Evolutionary conservation across 176 grass and related monocot species (phyloP).

Genomic region (Ananas comosus): DNA sequence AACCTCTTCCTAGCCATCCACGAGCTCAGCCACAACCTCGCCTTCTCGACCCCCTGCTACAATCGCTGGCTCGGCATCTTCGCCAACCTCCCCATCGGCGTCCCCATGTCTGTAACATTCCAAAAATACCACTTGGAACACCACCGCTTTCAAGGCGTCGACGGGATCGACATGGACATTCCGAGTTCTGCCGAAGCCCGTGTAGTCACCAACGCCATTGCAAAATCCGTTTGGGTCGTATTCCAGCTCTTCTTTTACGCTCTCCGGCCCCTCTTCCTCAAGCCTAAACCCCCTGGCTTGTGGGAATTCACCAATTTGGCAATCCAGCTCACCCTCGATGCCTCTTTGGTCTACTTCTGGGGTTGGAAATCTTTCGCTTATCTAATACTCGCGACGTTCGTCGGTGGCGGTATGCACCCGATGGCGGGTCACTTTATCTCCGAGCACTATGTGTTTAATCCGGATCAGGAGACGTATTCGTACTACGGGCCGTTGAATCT

Average conservation of each 20-base stretch:
- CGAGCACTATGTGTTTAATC: conserved; percentile 85
- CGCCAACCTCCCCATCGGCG: conserved; percentile 81
- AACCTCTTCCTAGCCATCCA: conserved; percentile 96
- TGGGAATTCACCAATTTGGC: conserved; percentile 84
- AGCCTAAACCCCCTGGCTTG: conserved; percentile 68
- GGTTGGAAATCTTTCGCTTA: conserved; percentile 70
- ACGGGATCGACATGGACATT: conserved; percentile 88
- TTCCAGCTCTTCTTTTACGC: conserved; percentile 93
- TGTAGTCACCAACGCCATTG: conserved; percentile 33
- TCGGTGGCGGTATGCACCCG: conserved; percentile 91
- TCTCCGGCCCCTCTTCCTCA: conserved; percentile 64
- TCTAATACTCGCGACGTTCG: conserved; percentile 68
- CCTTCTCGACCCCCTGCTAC: conserved; percentile 61
- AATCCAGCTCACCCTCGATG: conserved; percentile 56
- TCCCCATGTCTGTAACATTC: conserved; percentile 94
- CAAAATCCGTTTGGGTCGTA: conserved; percentile 77
- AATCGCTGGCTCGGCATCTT: conserved; percentile 94
- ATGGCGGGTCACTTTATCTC: conserved; percentile 97
- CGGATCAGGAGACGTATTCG: conserved; percentile 79
- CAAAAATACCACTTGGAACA: conserved; percentile 98
- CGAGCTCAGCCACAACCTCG: conserved; percentile 94
- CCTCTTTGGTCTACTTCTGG: conserved; percentile 37
- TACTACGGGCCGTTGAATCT: conserved; percentile 92
- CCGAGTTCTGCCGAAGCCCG: conserved; percentile 49
- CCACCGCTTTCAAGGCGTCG: conserved; percentile 88